These are phyloP conservation scores for Yamadazyma spencermartinsiae DNA, from an alignment of 1,139 yeast species.

Conservation along the genomic window DNA sequence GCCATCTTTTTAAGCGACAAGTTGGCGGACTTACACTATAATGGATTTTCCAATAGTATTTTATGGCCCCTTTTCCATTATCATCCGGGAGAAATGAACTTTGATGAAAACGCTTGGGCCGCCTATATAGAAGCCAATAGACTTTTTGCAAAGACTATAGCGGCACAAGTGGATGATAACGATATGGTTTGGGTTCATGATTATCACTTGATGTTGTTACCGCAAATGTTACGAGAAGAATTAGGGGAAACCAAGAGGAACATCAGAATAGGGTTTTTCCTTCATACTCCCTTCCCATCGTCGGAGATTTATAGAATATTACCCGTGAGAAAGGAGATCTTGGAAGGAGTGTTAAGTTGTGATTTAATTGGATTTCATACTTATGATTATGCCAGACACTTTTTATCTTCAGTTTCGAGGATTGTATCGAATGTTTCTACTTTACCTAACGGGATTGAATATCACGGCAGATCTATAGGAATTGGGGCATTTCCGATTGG, in stretches of 20 bases:
- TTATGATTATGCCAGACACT: constrained; percentile 99
- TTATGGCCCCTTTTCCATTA: constrained; percentile 98
- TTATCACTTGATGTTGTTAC: constrained; percentile 92
- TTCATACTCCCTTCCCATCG: constrained; percentile 98
- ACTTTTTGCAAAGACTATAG: constrained; percentile 74
- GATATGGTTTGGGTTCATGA: constrained; percentile 98
- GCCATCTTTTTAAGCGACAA: constrained; percentile 88
- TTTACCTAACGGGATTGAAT: constrained; percentile 88
- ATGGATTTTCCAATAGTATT: constrained; percentile 89
- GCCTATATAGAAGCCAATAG: constrained; percentile 95
- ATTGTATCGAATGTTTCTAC: constrained; percentile 75
- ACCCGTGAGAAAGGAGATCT: constrained; percentile 91
- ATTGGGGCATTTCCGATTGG: constrained; percentile 99
- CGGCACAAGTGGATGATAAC: constrained; percentile 70
- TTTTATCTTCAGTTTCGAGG: constrained; percentile 86
- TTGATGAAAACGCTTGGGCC: constrained; percentile 97
- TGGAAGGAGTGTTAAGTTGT: constrained; percentile 89
- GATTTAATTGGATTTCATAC: constrained; percentile 98
- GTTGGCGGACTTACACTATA: constrained; percentile 92
- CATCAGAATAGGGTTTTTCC: constrained; percentile 84
- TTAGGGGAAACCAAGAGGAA: constrained; percentile 51
- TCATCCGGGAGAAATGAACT: constrained; percentile 98
- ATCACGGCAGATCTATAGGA: constrained; percentile 70
- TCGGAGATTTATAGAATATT: constrained; percentile 93
- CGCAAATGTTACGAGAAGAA: constrained; percentile 79